Conservation (phyloP, 139 green algal genomes). For the Protoeuglena noctilucae region DNA sequence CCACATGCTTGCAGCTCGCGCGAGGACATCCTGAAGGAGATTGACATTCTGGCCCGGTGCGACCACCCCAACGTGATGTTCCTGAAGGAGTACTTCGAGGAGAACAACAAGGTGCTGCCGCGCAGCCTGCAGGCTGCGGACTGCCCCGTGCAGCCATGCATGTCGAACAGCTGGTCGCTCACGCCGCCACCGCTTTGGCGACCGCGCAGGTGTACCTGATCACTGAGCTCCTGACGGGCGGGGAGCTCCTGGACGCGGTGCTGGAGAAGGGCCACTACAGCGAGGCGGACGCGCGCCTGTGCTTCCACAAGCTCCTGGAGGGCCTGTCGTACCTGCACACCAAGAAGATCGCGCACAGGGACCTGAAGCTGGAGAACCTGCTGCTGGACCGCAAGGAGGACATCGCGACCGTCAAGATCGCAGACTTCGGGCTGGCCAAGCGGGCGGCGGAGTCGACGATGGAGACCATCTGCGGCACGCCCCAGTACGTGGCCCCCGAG, state of each 20-base stretch:
- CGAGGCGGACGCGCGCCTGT: constrained; percentile 50
- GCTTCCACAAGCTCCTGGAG: constrained; percentile 58
- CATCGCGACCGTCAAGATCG: constrained; percentile 49
- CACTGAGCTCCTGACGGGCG: constrained; percentile 65
- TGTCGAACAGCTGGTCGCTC: too few species aligned
- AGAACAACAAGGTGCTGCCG: constrained; percentile 42
- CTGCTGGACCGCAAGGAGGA: constrained; percentile 41
- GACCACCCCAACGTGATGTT: constrained; percentile 68
- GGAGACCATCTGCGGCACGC: constrained; percentile 73
- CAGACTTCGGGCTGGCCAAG: constrained; percentile 82
- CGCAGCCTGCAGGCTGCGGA: too few species aligned
- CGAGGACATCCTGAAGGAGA: constrained; percentile 83
- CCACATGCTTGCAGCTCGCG: constrained; percentile 19
- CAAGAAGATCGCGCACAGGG: constrained; percentile 58
- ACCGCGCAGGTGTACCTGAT: constrained; percentile 60
- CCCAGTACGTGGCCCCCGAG: constrained; percentile 85
- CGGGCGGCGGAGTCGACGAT: constrained; percentile 28
- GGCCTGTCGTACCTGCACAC: constrained; percentile 72
- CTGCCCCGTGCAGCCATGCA: too few species aligned
- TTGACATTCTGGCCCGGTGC: constrained; percentile 64
- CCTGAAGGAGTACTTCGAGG: constrained; percentile 79
- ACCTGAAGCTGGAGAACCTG: constrained; percentile 93
- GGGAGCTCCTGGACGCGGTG: constrained; percentile 72
- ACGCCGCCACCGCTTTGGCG: too few species aligned
- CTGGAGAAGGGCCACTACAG: constrained; percentile 55